Conservation (phyloP, 2,329 filamentous ascomycete species). For the Nothophoma quercina region DNA sequence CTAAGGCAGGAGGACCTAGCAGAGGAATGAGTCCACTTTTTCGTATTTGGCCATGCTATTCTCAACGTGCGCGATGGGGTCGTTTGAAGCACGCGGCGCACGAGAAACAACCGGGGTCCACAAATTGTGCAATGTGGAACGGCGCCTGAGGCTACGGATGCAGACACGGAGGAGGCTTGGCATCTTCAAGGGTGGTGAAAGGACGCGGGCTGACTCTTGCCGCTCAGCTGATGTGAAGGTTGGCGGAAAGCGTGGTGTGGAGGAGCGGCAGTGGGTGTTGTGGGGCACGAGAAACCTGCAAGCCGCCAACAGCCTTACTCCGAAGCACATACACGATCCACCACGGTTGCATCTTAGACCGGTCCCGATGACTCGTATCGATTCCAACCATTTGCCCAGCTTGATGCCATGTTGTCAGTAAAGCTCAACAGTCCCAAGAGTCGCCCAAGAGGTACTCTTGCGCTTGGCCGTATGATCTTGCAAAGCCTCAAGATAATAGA, state of each 20-base stretch:
- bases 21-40: neutral
- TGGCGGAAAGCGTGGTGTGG: slow-evolving; percentile 7
- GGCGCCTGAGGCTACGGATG: slow-evolving; percentile 6
- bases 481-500: slow-evolving; percentile 4
- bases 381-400: neutral
- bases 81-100: slow-evolving; percentile 6
- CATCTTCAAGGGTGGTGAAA: slow-evolving; percentile 3
- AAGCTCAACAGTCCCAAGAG: slow-evolving; percentile 9
- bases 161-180: slow-evolving; percentile 14
- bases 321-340: neutral
- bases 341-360: slow-evolving; percentile 10
- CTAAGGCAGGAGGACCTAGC: slow-evolving; percentile 7
- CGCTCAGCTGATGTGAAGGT: slow-evolving; percentile 15
- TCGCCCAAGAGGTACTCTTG: neutral
- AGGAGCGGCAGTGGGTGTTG: neutral
- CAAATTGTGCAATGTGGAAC: slow-evolving; percentile 5
- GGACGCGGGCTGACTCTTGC: neutral
- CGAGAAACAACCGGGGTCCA: slow-evolving; percentile 14
- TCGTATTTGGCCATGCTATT: neutral
- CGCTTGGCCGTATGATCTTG: slow-evolving; percentile 5
- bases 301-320: slow-evolving; percentile 7
- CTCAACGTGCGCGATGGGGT: neutral
- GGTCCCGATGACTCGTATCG: slow-evolving; percentile 16
- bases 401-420: slow-evolving; percentile 8
- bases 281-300: slow-evolving; percentile 9